Conservation (phyloP, 768 basidiomycete genomes). For the Lactifluus volemus region DNA sequence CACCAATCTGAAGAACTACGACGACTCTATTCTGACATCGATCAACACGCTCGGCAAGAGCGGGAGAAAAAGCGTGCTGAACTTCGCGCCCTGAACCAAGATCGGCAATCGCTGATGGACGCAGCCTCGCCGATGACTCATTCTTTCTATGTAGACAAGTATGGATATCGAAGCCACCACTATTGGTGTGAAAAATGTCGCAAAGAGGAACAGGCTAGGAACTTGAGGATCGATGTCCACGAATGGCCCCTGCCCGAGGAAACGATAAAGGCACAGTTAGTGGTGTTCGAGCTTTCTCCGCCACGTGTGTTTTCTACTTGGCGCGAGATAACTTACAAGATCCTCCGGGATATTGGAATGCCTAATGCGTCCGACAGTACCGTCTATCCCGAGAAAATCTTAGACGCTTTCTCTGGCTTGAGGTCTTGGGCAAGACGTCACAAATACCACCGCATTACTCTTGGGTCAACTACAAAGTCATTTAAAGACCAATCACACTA, state of each 20-base stretch:
- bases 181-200: background rate
- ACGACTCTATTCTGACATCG: background rate
- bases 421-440: background rate
- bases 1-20: background rate
- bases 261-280: background rate
- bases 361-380: background rate
- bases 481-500: background rate
- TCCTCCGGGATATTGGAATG: slow-evolving; percentile 3
- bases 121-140: background rate
- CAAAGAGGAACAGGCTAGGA: too few relatives aligned
- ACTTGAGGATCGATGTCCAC: background rate
- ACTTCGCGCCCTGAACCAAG: background rate
- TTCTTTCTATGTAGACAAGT: background rate
- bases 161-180: background rate
- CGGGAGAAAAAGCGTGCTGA: background rate
- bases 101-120: background rate
- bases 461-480: background rate
- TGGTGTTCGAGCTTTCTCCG: background rate
- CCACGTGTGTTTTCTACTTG: slow-evolving; percentile 1
- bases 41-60: background rate
- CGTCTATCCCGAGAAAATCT: background rate
- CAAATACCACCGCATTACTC: background rate
- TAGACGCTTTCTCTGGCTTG: background rate
- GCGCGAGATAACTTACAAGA: background rate
- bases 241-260: background rate